Percentiles rank a stretch among this genome's conserved stretches.
Conservation (phyloP, 2,329 filamentous ascomycete species). For the Phaeosphaeriaceae sp. region DNA sequence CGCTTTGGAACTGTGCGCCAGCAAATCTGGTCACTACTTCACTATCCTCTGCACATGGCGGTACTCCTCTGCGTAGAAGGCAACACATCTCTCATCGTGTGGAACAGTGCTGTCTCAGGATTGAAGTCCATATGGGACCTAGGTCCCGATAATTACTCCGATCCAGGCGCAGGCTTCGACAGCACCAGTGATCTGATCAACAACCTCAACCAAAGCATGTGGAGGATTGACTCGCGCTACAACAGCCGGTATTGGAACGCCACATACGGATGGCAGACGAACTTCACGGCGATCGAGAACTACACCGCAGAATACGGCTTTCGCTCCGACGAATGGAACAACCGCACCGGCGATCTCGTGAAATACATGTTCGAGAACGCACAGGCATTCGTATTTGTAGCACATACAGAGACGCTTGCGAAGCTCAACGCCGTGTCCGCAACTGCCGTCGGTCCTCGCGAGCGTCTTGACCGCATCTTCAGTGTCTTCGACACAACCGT, state of each 20-base stretch:
- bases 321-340: slow-evolving; percentile 27
- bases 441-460: slow-evolving; percentile 3
- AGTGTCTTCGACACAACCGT: slow-evolving; percentile 33
- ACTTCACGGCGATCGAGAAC: slow-evolving; percentile 32
- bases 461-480: slow-evolving; percentile 22
- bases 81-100: slow-evolving; percentile 36
- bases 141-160: slow-evolving; percentile 16
- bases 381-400: slow-evolving; percentile 34
- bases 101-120: slow-evolving; percentile 33
- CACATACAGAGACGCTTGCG: slow-evolving; percentile 31
- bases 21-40: slow-evolving; percentile 62
- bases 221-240: slow-evolving; percentile 24
- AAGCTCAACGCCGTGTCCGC: slow-evolving; percentile 32
- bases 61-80: slow-evolving; percentile 69
- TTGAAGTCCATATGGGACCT: slow-evolving; percentile 29
- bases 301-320: slow-evolving; percentile 27
- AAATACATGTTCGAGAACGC: slow-evolving; percentile 27
- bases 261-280: slow-evolving; percentile 28
- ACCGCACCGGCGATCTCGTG: slow-evolving; percentile 21
- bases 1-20: slow-evolving; percentile 62
- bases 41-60: slow-evolving; percentile 68
- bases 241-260: slow-evolving; percentile 26
- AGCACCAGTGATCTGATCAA: slow-evolving; percentile 11
- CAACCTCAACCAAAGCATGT: slow-evolving; percentile 30
- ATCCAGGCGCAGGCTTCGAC: slow-evolving; percentile 23